Conservation (phyloP, 495 filamentous ascomycete species). For the Cladorrhinum samala region DNA sequence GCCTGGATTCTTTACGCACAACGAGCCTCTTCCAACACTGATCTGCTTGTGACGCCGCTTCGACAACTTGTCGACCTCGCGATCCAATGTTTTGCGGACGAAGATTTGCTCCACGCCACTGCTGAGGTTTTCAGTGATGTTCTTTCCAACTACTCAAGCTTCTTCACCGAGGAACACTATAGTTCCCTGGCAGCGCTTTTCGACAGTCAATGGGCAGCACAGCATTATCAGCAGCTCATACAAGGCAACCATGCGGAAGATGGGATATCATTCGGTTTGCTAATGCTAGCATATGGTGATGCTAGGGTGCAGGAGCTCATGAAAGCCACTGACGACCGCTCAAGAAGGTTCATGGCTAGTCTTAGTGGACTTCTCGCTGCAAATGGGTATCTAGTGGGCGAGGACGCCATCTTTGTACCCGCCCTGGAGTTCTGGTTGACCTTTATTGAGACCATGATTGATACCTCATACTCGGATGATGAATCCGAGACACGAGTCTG, state of each 20-base stretch:
- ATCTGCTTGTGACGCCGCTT: slow-evolving; percentile 48
- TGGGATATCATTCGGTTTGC: slow-evolving; percentile 58
- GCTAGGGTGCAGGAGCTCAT: slow-evolving; percentile 49
- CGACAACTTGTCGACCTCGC: slow-evolving; percentile 49
- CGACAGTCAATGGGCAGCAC: slow-evolving; percentile 47
- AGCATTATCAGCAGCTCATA: slow-evolving; percentile 47
- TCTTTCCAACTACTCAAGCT: slow-evolving; percentile 56
- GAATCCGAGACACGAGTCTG: slow-evolving; percentile 15
- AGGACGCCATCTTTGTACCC: slow-evolving; percentile 69
- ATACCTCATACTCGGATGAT: slow-evolving; percentile 33
- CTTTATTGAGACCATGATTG: slow-evolving; percentile 52
- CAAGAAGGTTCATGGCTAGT: slow-evolving; percentile 42
- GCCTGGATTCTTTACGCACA: slow-evolving; percentile 67
- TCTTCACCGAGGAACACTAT: slow-evolving; percentile 53
- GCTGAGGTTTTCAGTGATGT: slow-evolving; percentile 61
- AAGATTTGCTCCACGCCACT: slow-evolving; percentile 50
- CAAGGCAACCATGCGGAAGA: slow-evolving; percentile 59
- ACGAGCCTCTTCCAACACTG: slow-evolving; percentile 48
- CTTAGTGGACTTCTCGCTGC: slow-evolving; percentile 60
- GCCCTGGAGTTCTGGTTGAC: slow-evolving; percentile 82
- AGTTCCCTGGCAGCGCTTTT: slow-evolving; percentile 50
- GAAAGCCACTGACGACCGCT: slow-evolving; percentile 34
- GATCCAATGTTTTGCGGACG: slow-evolving; percentile 49
- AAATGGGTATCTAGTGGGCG: slow-evolving; percentile 66
- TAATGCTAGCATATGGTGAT: slow-evolving; percentile 66